Base-by-base conservation (phyloP, 805 yeast species). In the Candida corydali region DNA sequence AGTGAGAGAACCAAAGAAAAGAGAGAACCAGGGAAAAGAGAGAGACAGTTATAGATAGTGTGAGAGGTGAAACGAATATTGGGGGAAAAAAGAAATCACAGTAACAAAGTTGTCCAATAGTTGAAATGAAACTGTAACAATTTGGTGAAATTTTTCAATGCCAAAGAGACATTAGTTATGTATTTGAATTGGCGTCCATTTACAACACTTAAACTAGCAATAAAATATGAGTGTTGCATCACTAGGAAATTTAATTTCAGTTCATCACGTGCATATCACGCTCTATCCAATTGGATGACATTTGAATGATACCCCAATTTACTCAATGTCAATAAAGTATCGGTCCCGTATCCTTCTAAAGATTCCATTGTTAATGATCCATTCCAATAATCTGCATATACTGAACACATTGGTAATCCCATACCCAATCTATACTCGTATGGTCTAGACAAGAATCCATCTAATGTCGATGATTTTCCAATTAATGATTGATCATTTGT, bases 381-480 rank as follows among this genome's bases (percentile, higher is more conserved):
- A 49, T 89, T 93, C 98, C 98, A 91, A 59, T 91, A 91, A 49
- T 91, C 97, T 0, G 95, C 86, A 54, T 91, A 91, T 0, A 89
- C 86, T 47, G 86, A 81, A 51, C 96, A 84, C 83, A 91, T 80
- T 0, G 98, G 96, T 42, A 91, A 65, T 0, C 97, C 96, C 41
- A 91, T 72, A 0, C 97, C 97, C 19, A 91, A 61, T 36, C 83
- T 84, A 49, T 74, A 75, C 41, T 83, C 75, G 18, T 84, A 79
- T 1, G 93, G 84, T 43, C 97, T 73, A 22, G 80, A 71, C 28
- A 83, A 75, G 49, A 89, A 69, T 19, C 76, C 70, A 35, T 73
- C 69, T 40, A 89, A 63, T 1, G 93, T 82, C 4, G 80, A 70
- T 24, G 55, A 54, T 31, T 63, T 63, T 6, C 25, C 30, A 15